phyloP scores from a whole-genome alignment of 2,329 filamentous ascomycete species.

The Aspergillus flavus region DNA sequence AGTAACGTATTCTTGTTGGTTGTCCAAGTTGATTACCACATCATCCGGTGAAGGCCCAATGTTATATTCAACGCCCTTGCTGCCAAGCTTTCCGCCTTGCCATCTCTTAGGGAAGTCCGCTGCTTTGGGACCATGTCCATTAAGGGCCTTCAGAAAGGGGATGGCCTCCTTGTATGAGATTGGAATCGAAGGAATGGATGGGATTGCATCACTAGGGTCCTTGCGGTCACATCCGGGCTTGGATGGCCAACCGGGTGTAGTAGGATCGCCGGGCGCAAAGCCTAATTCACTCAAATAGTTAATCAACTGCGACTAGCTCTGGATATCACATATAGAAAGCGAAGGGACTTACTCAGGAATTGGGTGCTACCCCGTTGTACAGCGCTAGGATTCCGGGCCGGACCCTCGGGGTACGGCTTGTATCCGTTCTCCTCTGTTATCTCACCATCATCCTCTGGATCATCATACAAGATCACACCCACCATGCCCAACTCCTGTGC shows the following conservation, averaged over 20 bases:
- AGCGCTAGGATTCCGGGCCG: conserved; percentile 82
- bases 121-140: conserved; percentile 80
- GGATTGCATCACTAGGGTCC: conserved; percentile 69
- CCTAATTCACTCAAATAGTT: conserved; percentile 39
- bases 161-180: conserved; percentile 87
- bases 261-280: conserved; percentile 71
- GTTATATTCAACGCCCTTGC: conserved; percentile 82
- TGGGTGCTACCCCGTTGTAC: conserved; percentile 88
- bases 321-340: not conserved
- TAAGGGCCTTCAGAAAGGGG: conserved; percentile 85
- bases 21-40: conserved; percentile 71
- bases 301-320: not conserved
- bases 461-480: conserved; percentile 80
- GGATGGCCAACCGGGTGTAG: conserved; percentile 90
- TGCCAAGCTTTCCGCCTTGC: conserved; percentile 71
- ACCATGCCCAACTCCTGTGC: conserved; percentile 89
- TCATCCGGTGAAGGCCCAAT: conserved; percentile 78
- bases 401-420: conserved; percentile 78
- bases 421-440: conserved; percentile 81
- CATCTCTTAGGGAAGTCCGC: conserved; percentile 73
- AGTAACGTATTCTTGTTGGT: conserved; percentile 78
- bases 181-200: conserved; percentile 86
- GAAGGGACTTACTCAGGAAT: conserved; percentile 67
- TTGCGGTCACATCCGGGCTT: conserved; percentile 82
- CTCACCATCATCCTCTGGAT: conserved; percentile 85